Evolutionary conservation across 2,329 filamentous ascomycete species (phyloP), one percentile per base, ranked within the genome.

Genomic region (Pyrenophora graminea): DNA sequence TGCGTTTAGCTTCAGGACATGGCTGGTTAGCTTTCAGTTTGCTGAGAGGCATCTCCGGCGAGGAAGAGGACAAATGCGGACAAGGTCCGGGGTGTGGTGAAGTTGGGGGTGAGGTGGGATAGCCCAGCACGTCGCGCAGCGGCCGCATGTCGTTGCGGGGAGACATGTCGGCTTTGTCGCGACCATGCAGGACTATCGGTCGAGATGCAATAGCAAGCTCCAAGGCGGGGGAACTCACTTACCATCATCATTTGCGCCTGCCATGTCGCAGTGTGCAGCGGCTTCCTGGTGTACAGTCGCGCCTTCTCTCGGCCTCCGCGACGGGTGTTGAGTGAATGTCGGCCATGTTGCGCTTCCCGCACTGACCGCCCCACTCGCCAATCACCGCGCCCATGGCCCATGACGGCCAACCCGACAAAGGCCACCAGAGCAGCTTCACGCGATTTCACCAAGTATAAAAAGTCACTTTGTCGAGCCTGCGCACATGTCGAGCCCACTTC

Each of bases 1-100:
- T 91, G 72, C 89, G 87, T 79, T 92, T 92, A 34, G 75, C 79
- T 70, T 55, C 50, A 53, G 48, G 34, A 13, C 40, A 7, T 6
- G 38, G 3, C 3, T 2, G 39, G 59, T 70, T 50, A 67, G 65
- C 49, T 46, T 39, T 21, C 9, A 48, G 45, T 31, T 7, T 8
- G 9, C 15, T 45, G 27, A 67, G 53, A 17, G 61, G 51, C 7
- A 58, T 34, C 6, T 61, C 56, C 4, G 60, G 23, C 13, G 44
- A 45, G 38, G 44, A 36, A 42, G 15, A 36, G 15, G 32, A 45
- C 43, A 33, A 6, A 47, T n/a, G 12, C 13, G 39, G 48, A 30
- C 45, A 13, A n/a, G 33, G 46, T 34, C 19, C 32, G 51, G 43
- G 53, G 39, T 13, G 38, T 8, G 43, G 38, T 23, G 48, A 48